Evolutionary conservation across 306 rosid species (phyloP), one percentile per base, ranked within the genome.

Genomic region (Sicyos edulis): DNA sequence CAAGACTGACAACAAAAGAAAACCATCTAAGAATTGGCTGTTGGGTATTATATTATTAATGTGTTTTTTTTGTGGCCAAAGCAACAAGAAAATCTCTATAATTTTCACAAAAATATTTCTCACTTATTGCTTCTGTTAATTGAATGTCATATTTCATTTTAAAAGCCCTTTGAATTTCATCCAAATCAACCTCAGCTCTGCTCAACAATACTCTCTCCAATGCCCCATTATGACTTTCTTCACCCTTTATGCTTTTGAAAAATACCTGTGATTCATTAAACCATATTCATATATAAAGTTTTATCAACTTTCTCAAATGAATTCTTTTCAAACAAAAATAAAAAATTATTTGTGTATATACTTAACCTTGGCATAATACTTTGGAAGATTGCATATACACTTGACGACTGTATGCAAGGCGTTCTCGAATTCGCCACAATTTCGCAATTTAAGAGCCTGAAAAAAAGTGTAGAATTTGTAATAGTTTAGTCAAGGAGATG

Each of bases 161-260:
- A 79, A 82, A 84, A 54, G 65, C 69, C 72, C 55, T 80, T 80
- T 76, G 81, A 66, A 87, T 87, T 60, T 85, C 91, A 64, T 78
- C 86, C 78, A 86, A 76, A 80, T 89, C 92, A 21, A 83, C 70
- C 72, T 84, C 92, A 54, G 85, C 85, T 81, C 91, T 81, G 75
- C 88, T 74, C 56, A 87, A 53, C 55, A 87, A 19, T 37, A 78
- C 76, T 56, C 89, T 76, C 49, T 63, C 81, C 75, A 90, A 52
- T 24, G 59, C 74, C 56, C 74, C 82, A 34, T 17, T 70, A 73
- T 82, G 83, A 13, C 54, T 73, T 68, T n/a, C 78, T 17, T 8
- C 76, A 73, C 86, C 82, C 76, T 81, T 76, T 20, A 82, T 82
- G 84, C 84, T 74, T 67, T 47, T 62, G 64, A 82, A 61, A 63